Base-by-base conservation (phyloP, 2,329 filamentous ascomycete genomes). In the Grosmannia penicillata region DNA sequence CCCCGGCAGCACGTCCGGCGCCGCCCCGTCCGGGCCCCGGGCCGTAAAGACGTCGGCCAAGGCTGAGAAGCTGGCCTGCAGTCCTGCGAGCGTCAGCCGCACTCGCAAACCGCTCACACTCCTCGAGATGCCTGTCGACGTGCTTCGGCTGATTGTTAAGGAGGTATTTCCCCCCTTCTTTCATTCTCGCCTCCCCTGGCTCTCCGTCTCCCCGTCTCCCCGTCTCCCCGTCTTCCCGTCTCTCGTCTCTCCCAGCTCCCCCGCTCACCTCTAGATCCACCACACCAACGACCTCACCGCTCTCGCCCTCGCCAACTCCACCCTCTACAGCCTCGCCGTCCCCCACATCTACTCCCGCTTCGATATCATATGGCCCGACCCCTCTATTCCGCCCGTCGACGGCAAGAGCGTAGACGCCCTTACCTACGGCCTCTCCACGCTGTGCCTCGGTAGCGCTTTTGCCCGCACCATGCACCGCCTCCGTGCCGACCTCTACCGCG, bases 291-390 rank as follows among this genome's bases (percentile, higher is more conserved):
- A 91, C 55, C 65, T 91, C 43, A 84, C 80, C 0, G 76, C 82
- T 13, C 68, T 91, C 29, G 82, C 82, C 13, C 65, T 85, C 42
- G 81, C 82, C 31, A 82, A 85, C 58, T 85, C 82, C 13, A 76
- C 78, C 22, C 69, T 93, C 11, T 81, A 91, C 58, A 66, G 68
- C 31, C 68, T 91, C 39, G 74, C 81, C 1, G 76, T 84, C 19
- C 82, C 83, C 15, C 75, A 78, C 49, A 85, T 91, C 47, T 91
- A 91, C 60, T 81, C 80, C 15, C 74, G 81, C 43, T 91, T 91
- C 57, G 83, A 91, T 52, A 91, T 91, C 46, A 80, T 89, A 30
- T 91, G 84, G 84, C 83, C 83, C 0, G 82, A 89, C 51, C 73
- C 72, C 24, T 69, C 71, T 45, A 64, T 70, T 8, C 66, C 74